These are phyloP conservation scores for Dittrichia graveolens DNA, from an alignment of 129 eudicot genomes.

Conservation along the genomic window DNA sequence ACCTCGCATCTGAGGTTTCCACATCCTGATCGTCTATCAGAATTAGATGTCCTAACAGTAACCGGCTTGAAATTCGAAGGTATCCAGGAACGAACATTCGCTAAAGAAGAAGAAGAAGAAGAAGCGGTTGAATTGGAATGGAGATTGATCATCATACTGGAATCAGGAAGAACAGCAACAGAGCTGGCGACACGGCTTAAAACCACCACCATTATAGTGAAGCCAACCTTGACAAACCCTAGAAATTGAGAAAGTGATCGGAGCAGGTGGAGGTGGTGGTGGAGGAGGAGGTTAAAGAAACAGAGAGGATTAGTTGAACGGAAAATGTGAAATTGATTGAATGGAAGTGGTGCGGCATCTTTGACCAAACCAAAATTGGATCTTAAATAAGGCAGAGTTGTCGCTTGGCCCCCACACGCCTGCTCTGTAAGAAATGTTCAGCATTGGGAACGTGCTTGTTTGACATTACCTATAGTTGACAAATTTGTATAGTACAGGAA, in stretches of 20 bases:
- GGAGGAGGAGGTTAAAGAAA: not conserved
- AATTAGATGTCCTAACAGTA: slow-evolving; percentile 13
- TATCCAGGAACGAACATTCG: slow-evolving; percentile 26
- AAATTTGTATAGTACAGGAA: no score
- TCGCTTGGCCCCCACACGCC: slow-evolving; percentile 41
- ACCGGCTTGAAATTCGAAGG: slow-evolving; percentile 10
- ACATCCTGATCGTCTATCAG: slow-evolving; percentile 19
- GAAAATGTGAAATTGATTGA: slow-evolving; percentile 8
- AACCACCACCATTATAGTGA: slow-evolving; percentile 39
- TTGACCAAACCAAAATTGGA: slow-evolving; percentile 18
- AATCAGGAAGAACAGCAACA: slow-evolving; percentile 21
- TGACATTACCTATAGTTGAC: slow-evolving; percentile 24
- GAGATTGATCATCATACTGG: slow-evolving; percentile 22
- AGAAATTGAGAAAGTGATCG: not conserved
- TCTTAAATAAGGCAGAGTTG: not conserved
- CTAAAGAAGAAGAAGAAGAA: slow-evolving; percentile 17
- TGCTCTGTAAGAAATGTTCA: slow-evolving; percentile 11
- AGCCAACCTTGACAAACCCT: slow-evolving; percentile 36
- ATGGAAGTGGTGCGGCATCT: slow-evolving; percentile 23
- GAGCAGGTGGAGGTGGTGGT: slow-evolving; percentile 25
- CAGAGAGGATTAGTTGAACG: slow-evolving; percentile 26
- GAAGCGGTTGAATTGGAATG: slow-evolving; percentile 14
- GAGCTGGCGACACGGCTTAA: slow-evolving; percentile 38
- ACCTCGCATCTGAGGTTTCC: slow-evolving; percentile 50
- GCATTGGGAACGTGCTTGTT: slow-evolving; percentile 4